Percentiles rank a stretch among this genome's conserved stretches.
phyloP scores from a whole-genome alignment of 768 basidiomycete genomes.

The Gymnopilus junonius region DNA sequence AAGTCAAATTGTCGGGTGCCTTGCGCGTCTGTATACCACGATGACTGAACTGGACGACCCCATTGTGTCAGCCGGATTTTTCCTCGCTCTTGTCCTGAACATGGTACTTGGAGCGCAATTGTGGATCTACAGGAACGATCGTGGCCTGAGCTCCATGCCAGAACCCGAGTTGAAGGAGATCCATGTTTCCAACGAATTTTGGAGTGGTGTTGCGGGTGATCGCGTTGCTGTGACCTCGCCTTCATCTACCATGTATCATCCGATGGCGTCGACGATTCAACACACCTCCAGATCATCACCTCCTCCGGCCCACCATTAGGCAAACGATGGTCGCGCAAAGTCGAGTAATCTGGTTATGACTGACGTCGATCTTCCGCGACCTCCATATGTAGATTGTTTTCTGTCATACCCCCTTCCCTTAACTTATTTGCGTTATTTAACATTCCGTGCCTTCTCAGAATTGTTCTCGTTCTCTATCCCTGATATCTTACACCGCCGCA shows the following conservation, averaged over 20 bases:
- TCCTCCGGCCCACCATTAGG: slow-evolving; percentile 43
- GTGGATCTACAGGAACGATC: slow-evolving; percentile 80
- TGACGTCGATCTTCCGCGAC: no score
- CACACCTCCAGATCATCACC: slow-evolving; percentile 49
- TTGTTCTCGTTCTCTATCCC: no score
- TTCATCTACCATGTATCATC: slow-evolving; percentile 2
- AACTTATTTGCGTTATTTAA: not conserved
- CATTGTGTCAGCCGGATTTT: slow-evolving; percentile 83
- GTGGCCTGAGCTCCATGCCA: slow-evolving; percentile 26
- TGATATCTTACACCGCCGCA: no score
- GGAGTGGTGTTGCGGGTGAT: not conserved
- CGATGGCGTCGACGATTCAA: slow-evolving; percentile 27
- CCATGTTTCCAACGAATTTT: not conserved
- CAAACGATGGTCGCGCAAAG: slow-evolving; percentile 75
- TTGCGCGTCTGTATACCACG: slow-evolving; percentile 93
- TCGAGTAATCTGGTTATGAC: no score
- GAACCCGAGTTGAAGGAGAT: slow-evolving; percentile 19
- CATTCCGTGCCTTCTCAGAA: no score
- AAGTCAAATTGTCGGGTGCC: slow-evolving; percentile 85
- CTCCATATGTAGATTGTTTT: no score
- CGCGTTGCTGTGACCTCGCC: slow-evolving; percentile 4
- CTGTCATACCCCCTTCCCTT: not conserved
- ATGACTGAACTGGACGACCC: slow-evolving; percentile 84
- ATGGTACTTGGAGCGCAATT: slow-evolving; percentile 81
- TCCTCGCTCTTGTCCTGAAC: slow-evolving; percentile 82